Evolutionary conservation across 2,329 filamentous ascomycete species (phyloP), one percentile per base, ranked within the genome.

Genomic region (Pseudocercospora cruenta): DNA sequence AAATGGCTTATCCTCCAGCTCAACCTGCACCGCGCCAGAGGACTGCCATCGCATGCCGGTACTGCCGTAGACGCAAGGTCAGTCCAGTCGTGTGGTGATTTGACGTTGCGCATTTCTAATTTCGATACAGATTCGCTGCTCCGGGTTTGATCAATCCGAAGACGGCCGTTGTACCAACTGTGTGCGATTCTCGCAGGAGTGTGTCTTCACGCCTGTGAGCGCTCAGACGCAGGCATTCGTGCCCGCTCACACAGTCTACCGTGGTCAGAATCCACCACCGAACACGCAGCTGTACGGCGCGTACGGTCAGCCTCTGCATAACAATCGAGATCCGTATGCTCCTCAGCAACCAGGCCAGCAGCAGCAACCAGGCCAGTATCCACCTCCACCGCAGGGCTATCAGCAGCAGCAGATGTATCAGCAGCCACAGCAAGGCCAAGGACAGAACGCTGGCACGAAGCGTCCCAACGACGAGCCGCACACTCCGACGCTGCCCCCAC

Each of bases 161-260:
- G 88, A 91, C 77, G 90, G 90, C 66, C 87, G 89, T 67, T 92
- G 90, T 82, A 87, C 84, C 74, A 92, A 92, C 77, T 92, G 90
- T 76, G 83, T 88, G 69, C 84, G 90, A 57, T 92, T 92, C 80
- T 89, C 90, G 70, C 90, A 92, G 78, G 89, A 91, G 76, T 92
- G 90, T 79, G 87, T 92, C 78, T 92, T 92, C 78, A 91, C 89
- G 0, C 90, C 90, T 2, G 90, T 92, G 24, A 91, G 88, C 3
- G 90, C 89, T 10, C 89, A 91, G 79, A 87, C 89, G 8, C 89
- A 91, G 77, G 90, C 90, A 10, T 92, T 92, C 74, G 90, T 92
- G 36, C 90, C 90, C 7, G 89, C 89, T 9, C 88, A 91, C 75
- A 88, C 89, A 6, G 87, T 89, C 65, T 91, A 80, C 78, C 80